A percentile compares a stretch with the other conserved stretches of the same genome.
Conservation (phyloP, 1,139 yeast genomes). For the Geotrichum carabidarum region DNA sequence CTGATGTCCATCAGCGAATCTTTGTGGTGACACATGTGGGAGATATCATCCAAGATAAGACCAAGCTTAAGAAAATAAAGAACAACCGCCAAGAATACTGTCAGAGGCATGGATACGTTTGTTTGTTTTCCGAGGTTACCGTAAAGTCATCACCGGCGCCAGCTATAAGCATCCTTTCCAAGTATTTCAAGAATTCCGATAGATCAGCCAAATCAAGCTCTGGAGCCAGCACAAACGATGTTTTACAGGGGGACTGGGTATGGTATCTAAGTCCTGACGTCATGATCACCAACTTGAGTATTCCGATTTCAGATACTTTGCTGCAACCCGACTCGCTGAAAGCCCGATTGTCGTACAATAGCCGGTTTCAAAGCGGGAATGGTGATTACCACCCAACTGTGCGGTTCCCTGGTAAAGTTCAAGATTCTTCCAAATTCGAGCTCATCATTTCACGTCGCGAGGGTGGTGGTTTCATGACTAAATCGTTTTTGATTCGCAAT, state of each 20-base stretch:
- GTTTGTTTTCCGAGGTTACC: slow-evolving; percentile 9
- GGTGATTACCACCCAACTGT: slow-evolving; percentile 11
- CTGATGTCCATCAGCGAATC: not conserved
- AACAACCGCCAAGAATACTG: slow-evolving; percentile 14
- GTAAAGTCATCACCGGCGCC: not conserved
- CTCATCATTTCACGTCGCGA: slow-evolving; percentile 8
- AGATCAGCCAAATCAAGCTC: not conserved
- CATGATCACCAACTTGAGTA: slow-evolving; percentile 6
- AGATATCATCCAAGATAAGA: not conserved
- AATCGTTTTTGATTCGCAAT: slow-evolving; percentile 14
- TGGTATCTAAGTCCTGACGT: slow-evolving; percentile 8
- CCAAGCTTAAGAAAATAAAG: not conserved
- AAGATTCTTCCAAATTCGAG: not conserved
- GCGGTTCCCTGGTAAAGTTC: slow-evolving; percentile 6
- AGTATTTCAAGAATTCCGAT: not conserved
- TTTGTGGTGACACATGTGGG: not conserved
- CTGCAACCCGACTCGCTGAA: slow-evolving; percentile 11
- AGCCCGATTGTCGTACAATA: slow-evolving; percentile 6
- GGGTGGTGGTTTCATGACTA: not conserved
- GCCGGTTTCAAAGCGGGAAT: slow-evolving; percentile 6
- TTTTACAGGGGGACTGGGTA: slow-evolving; percentile 13
- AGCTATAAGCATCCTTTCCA: not conserved
- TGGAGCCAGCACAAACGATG: not conserved
- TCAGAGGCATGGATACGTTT: slow-evolving; percentile 7
- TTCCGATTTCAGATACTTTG: not conserved